Base-by-base conservation (phyloP, 2,329 filamentous ascomycete genomes). In the Berkeleyomyces basicola region DNA sequence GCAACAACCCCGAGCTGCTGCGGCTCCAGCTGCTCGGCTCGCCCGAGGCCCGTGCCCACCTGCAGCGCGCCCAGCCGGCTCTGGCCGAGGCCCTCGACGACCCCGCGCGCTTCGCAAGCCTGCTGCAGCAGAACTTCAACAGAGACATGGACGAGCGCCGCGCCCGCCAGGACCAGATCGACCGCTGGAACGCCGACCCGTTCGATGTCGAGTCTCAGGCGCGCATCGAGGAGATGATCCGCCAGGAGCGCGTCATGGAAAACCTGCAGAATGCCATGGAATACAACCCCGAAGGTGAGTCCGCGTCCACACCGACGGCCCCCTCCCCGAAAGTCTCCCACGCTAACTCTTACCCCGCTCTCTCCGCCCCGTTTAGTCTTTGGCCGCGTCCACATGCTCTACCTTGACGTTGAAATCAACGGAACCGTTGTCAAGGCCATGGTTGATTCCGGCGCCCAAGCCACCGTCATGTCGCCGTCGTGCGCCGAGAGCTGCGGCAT, bases 211-310 rank as follows among this genome's bases (percentile, higher is more conserved):
- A 96, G 67, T 89, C 91, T 7, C 93, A 99, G 74, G 81, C 81
- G 57, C 89, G 86, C 75, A 99, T 99, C 66, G 92, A 93, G 71
- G 93, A 99, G 75, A 95, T 97, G 74, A 99, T 99, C 70, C 85
- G 93, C 62, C 88, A 96, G 74, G 88, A 97, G 74, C 81, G 86
- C 14, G 92, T 99, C 55, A 90, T 92, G 73, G 90, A 96, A 75
- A 99, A 99, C 70, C 74, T 97, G 65, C 90, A 97, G 71, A 93
- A 91, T 74, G 93, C 93, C 49, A 92, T 96, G 81, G 92, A 97
- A 74, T 86, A 97, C 74, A 96, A 95, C 70, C 93, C 93, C 0
- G 93, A 97, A 82, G 92, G 92, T 95, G 75, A 69, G 80, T 74
- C 49, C 36, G 10, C 16, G 49, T 59, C 47, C 46, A 43, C 16